These are phyloP conservation scores for Pichia cabralensis DNA, from an alignment of 805 yeast species.

Conservation along the genomic window DNA sequence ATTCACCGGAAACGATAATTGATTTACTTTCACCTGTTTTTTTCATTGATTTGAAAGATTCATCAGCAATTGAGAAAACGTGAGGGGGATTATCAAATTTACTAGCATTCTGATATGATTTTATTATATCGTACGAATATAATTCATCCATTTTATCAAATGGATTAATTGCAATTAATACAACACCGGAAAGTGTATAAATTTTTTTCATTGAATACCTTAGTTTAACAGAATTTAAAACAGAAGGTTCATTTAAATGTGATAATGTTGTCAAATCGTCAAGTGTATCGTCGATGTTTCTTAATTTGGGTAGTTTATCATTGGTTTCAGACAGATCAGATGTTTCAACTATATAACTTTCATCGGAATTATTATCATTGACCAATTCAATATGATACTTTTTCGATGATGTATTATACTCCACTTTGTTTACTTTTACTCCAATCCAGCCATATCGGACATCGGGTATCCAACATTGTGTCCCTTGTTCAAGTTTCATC, in stretches of 20 bases:
- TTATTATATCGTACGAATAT: slow-evolving; percentile 83
- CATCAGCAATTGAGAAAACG: slow-evolving; percentile 94
- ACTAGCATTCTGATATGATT: slow-evolving; percentile 83
- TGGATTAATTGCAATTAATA: slow-evolving; percentile 91
- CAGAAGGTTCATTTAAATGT: slow-evolving; percentile 93
- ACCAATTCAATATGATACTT: slow-evolving; percentile 43
- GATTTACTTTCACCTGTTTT: slow-evolving; percentile 79
- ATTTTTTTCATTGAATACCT: slow-evolving; percentile 83
- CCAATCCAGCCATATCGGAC: slow-evolving; percentile 66
- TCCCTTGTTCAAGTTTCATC: slow-evolving; percentile 7
- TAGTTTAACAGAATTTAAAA: slow-evolving; percentile 83
- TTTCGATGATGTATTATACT: slow-evolving; percentile 16
- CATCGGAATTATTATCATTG: slow-evolving; percentile 37
- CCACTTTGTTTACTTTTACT: slow-evolving; percentile 41
- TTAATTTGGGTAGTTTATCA: slow-evolving; percentile 59
- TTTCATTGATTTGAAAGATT: slow-evolving; percentile 90
- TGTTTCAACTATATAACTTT: slow-evolving; percentile 36
- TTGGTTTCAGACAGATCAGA: slow-evolving; percentile 40
- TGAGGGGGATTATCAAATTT: slow-evolving; percentile 95
- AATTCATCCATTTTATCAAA: slow-evolving; percentile 83
- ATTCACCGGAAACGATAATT: slow-evolving; percentile 95
- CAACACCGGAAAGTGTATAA: slow-evolving; percentile 94
- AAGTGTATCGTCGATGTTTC: slow-evolving; percentile 92
- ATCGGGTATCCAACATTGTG: slow-evolving; percentile 76
- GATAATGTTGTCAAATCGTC: slow-evolving; percentile 91